Base-by-base conservation (phyloP, 768 basidiomycete species). In the Phanerochaete carnosa region DNA sequence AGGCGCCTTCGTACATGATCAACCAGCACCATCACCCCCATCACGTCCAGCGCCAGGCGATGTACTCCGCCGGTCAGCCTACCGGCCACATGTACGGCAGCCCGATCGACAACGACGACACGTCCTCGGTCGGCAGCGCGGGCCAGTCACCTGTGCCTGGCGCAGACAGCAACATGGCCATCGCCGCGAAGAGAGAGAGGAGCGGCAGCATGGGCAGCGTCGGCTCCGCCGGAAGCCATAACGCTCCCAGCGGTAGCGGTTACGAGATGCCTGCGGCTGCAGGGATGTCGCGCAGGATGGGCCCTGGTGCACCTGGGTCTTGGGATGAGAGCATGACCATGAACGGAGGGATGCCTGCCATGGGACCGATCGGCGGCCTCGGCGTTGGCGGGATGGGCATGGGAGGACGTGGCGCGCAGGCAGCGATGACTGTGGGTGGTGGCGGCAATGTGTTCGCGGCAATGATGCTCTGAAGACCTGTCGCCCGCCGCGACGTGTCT, bases 361-460 rank as follows among this genome's bases (percentile, higher is more conserved):
- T 71, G 57, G 68, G 55, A 6, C 56, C 55, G 49, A 55, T 60
- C 46, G 57, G 61, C 37, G 45, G 62, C 58, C 50, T 72, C 74
- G 66, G 70, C 49, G 68, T 43, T 4, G 72, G 70, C 51, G 68
- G 64, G 58, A 71, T 77, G 72, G 64, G 67, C 45, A 72, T 73
- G 69, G 59, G 64, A 50, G 75, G 74, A 60, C 71, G 62, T 46
- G 59, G 68, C 50, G 64, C 69, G 23, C 71, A 54, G 50, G 55
- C 52, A 55, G 54, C 78, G 11, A 77, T 80, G 60, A 61, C 63
- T 62, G 75, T 73, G 50, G 70, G 77, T 32, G 74, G 75, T 55
- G 74, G 73, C 51, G 69, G 76, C 57, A 77, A 73, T 61, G 67
- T 63, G 56, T 79, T 77, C 70, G 70, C 71, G 32, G 66, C 76